phyloP scores from a whole-genome alignment of 1,139 yeast genomes.

The Wickerhamiella infanticola region DNA sequence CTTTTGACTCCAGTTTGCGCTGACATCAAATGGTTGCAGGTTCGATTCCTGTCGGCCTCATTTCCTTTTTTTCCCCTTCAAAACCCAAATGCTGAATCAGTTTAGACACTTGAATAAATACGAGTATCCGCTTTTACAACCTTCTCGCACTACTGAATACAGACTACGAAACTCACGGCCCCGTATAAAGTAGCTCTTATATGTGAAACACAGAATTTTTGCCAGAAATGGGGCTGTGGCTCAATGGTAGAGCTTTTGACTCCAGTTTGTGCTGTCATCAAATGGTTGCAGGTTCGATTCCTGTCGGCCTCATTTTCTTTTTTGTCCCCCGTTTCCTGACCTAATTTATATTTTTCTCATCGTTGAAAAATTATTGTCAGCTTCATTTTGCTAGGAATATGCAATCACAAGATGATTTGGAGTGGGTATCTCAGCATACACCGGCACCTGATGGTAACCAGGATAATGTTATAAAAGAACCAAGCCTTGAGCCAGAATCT shows the following conservation, averaged over 20 bases:
- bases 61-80: conserved; percentile 16
- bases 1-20: conserved; percentile 62
- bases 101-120: too few relatives aligned
- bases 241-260: conserved; percentile 89
- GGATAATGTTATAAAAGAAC: not conserved
- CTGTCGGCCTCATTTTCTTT: conserved; percentile 46
- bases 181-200: too few relatives aligned
- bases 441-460: not conserved
- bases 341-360: not conserved
- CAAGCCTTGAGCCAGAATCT: not conserved
- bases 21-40: conserved; percentile 60
- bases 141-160: too few relatives aligned
- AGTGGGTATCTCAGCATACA: conserved; percentile 1
- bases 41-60: conserved; percentile 65
- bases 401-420: not conserved
- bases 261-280: conserved; percentile 48
- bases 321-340: conserved; percentile 10
- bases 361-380: too few relatives aligned
- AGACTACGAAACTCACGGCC: too few relatives aligned
- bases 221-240: conserved; percentile 53
- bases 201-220: too few relatives aligned
- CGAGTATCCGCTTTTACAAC: too few relatives aligned
- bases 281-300: conserved; percentile 67
- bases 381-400: not conserved
- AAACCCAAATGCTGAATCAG: too few relatives aligned